Percentiles rank a stretch among this genome's conserved stretches.
phyloP scores from a whole-genome alignment of 768 basidiomycete species.

The Psilocybe sp. region DNA sequence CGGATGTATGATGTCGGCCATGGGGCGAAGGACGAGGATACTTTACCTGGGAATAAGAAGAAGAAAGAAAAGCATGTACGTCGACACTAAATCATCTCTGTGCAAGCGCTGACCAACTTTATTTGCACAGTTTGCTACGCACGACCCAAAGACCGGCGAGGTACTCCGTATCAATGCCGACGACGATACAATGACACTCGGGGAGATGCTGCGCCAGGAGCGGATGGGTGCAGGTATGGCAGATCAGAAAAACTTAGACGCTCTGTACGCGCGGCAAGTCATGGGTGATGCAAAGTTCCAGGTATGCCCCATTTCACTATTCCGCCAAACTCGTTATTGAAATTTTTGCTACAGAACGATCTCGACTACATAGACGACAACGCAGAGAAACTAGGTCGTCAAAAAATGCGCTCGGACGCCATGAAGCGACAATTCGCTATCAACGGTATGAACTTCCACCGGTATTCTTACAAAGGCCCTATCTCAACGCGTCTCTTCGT shows the following conservation, averaged over 20 bases:
- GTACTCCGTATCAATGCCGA: conserved; percentile 87
- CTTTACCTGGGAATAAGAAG: conserved; percentile 66
- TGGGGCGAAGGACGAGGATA: conserved; percentile 55
- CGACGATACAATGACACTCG: conserved; percentile 82
- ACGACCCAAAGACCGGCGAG: conserved; percentile 88
- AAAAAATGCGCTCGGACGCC: conserved; percentile 94
- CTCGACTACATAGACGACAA: conserved; percentile 97
- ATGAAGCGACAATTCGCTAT: conserved; percentile 98
- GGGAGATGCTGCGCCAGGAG: conserved; percentile 93
- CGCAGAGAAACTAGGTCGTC: conserved; percentile 85
- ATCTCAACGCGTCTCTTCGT: not conserved
- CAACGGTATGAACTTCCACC: conserved; percentile 56
- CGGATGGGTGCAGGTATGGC: conserved; percentile 83
- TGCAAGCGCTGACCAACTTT: not conserved
- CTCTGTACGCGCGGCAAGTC: conserved; percentile 84
- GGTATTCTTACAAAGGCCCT: not conserved
- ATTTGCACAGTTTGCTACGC: conserved; percentile 65
- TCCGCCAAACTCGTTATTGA: not conserved
- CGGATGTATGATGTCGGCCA: conserved; percentile 88
- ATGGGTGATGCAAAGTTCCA: conserved; percentile 87
- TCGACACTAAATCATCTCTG: not conserved
- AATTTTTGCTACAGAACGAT: conserved; percentile 52
- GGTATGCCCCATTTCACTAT: conserved; percentile 36
- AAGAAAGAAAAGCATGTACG: conserved; percentile 68
- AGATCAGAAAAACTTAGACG: conserved; percentile 91